These are phyloP conservation scores for Phytophthora pistaciae DNA, from an alignment of 352 stramenopile genomes.

Conservation along the genomic window DNA sequence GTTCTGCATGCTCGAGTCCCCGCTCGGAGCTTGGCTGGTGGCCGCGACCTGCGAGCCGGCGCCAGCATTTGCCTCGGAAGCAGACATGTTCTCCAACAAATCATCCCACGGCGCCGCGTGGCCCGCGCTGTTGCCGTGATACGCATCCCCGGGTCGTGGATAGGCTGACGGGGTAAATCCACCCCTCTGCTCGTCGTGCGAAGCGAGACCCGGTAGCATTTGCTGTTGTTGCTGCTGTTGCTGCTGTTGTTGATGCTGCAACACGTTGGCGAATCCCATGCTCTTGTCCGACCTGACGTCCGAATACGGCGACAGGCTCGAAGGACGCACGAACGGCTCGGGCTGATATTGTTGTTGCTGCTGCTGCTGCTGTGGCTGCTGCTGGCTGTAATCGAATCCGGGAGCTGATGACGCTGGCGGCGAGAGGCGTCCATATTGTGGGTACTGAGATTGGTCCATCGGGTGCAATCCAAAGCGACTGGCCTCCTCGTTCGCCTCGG, in stretches of 20 bases:
- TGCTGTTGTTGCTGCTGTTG: constrained; percentile 28
- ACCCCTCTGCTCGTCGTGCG: constrained; percentile 26
- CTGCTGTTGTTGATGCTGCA: constrained; percentile 34
- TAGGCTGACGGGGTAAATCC: constrained; percentile 22
- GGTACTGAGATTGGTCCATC: constrained; percentile 39
- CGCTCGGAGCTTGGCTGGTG: constrained; percentile 40
- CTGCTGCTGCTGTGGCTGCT: constrained; percentile 21
- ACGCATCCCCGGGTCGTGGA: constrained; percentile 25
- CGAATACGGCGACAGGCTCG: constrained; percentile 29
- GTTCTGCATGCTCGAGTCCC: constrained; percentile 67
- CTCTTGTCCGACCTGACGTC: constrained; percentile 35
- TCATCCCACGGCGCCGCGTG: constrained; percentile 69
- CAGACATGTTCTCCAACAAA: constrained; percentile 79
- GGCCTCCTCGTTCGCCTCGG: constrained; percentile 38
- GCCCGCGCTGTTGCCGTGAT: constrained; percentile 20
- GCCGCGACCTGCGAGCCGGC: constrained; percentile 2
- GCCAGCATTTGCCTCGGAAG: constrained; percentile 36
- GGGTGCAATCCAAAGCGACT: constrained; percentile 34
- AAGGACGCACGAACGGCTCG: constrained; percentile 33
- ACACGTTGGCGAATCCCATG: constrained; percentile 31
- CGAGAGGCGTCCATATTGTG: constrained; percentile 38
- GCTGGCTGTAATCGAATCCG: constrained; percentile 41
- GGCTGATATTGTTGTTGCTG: constrained; percentile 30
- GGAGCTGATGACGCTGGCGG: constrained; percentile 23
- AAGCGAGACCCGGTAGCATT: constrained; percentile 20